Percentiles rank a stretch among this genome's conserved stretches.
Evolutionary conservation across 2,329 filamentous ascomycete species (phyloP).

Genomic region (Fusarium setosum): DNA sequence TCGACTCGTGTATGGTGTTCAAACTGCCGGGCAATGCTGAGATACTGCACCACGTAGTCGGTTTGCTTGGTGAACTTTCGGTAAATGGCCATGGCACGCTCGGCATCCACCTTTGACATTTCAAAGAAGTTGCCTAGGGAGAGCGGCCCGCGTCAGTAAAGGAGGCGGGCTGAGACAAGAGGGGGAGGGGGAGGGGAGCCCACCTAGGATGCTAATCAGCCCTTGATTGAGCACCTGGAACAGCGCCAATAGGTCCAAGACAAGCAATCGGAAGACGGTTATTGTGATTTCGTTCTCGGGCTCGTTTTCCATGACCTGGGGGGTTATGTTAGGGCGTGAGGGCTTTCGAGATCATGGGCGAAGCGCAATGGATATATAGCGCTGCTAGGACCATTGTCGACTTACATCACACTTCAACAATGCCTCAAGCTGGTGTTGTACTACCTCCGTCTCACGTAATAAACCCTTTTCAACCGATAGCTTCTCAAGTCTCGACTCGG

Average conservation of each 20-base stretch:
- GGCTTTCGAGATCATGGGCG: neutral
- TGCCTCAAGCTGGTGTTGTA: slow-evolving; percentile 88
- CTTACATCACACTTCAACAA: slow-evolving; percentile 90
- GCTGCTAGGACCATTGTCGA: slow-evolving; percentile 29
- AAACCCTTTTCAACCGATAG: slow-evolving; percentile 92
- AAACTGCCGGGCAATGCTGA: slow-evolving; percentile 87
- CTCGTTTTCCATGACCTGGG: slow-evolving; percentile 84
- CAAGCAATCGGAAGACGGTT: slow-evolving; percentile 90
- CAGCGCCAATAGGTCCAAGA: slow-evolving; percentile 87
- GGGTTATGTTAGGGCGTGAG: slow-evolving; percentile 9
- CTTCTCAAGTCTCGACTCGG: slow-evolving; percentile 85
- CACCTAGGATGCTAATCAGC: slow-evolving; percentile 95
- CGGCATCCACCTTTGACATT: slow-evolving; percentile 94
- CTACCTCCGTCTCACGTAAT: slow-evolving; percentile 88
- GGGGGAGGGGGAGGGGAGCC: slow-evolving; percentile 42
- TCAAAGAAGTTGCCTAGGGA: slow-evolving; percentile 92
- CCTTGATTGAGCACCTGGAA: slow-evolving; percentile 98
- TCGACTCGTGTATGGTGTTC: slow-evolving; percentile 93
- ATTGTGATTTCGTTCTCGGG: slow-evolving; percentile 97
- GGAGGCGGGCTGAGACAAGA: slow-evolving; percentile 13
- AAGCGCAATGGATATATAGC: neutral
- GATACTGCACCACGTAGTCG: slow-evolving; percentile 90
- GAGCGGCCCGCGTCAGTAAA: slow-evolving; percentile 37
- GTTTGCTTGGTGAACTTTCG: slow-evolving; percentile 92
- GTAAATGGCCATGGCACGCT: slow-evolving; percentile 91